phyloP scores from a whole-genome alignment of 2,329 filamentous ascomycete species.

The Cercospora sp. region DNA sequence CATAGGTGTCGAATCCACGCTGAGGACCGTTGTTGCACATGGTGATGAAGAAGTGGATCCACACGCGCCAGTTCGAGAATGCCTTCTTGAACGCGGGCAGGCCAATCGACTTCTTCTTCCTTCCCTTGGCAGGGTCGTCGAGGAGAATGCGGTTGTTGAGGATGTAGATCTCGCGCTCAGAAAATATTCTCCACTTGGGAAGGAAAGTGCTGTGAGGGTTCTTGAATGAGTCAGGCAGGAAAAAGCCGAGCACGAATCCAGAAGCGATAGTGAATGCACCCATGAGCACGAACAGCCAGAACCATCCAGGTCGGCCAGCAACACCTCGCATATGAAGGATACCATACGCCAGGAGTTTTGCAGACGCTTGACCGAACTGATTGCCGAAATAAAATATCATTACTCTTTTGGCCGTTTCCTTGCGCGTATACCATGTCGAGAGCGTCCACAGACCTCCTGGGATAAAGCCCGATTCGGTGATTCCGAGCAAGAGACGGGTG shows the following conservation, averaged over 20 bases:
- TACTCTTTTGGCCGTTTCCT: constrained; percentile 50
- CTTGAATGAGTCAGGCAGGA: constrained; percentile 37
- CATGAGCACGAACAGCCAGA: constrained; percentile 36
- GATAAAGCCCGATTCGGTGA: constrained; percentile 48
- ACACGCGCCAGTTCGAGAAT: constrained; percentile 38
- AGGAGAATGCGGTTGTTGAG: constrained; percentile 33
- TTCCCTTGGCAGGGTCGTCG: constrained; percentile 37
- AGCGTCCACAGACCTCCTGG: constrained; percentile 52
- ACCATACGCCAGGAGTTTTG: constrained; percentile 47
- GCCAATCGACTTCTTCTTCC: constrained; percentile 37
- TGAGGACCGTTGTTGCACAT: constrained; percentile 37
- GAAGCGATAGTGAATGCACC: constrained; percentile 40
- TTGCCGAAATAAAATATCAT: constrained; percentile 50
- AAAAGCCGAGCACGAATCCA: constrained; percentile 38
- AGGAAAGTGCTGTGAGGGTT: constrained; percentile 34
- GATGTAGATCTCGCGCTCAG: constrained; percentile 36
- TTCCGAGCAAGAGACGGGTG: constrained; percentile 43
- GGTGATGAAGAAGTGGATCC: constrained; percentile 39
- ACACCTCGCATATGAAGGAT: constrained; percentile 38
- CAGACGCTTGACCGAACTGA: constrained; percentile 44
- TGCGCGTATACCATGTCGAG: constrained; percentile 51
- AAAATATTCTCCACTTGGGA: constrained; percentile 32
- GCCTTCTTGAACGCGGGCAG: constrained; percentile 36
- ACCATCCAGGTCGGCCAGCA: constrained; percentile 28
- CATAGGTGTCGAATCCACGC: constrained; percentile 38